phyloP scores from a whole-genome alignment of 331 rosid species.

The Prunus yedoensis region DNA sequence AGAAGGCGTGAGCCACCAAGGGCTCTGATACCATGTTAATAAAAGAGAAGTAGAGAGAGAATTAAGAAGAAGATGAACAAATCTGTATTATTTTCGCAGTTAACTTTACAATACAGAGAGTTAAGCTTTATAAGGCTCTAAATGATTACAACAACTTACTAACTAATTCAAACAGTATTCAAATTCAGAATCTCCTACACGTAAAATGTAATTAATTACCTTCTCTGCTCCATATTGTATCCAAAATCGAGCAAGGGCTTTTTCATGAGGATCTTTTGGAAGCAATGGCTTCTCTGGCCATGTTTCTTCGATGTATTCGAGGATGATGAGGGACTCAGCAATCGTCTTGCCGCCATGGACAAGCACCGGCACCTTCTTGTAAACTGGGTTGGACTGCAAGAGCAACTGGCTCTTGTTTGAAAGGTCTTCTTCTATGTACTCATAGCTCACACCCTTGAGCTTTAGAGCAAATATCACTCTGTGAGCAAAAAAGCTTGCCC shows the following conservation, averaged over 20 bases:
- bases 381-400: slow-evolving; percentile 27
- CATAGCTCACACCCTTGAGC: slow-evolving; percentile 26
- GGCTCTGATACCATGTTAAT: no score
- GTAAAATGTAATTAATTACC: slow-evolving; percentile 2
- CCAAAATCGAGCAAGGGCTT: slow-evolving; percentile 41
- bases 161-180: no score
- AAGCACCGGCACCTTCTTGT: slow-evolving; percentile 30
- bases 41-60: no score
- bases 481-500: slow-evolving; percentile 30
- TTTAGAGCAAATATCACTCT: slow-evolving; percentile 29
- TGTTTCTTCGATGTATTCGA: slow-evolving; percentile 35
- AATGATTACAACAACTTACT: no score
- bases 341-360: slow-evolving; percentile 31
- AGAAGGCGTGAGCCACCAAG: no score
- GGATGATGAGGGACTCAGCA: slow-evolving; percentile 19
- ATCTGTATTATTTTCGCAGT: no score
- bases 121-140: no score
- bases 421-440: slow-evolving; percentile 27
- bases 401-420: slow-evolving; percentile 26
- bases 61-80: no score
- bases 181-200: no score
- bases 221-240: slow-evolving; percentile 3
- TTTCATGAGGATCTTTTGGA: slow-evolving; percentile 32
- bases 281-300: slow-evolving; percentile 37
- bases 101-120: no score